Conservation (phyloP, 2,329 filamentous ascomycete genomes). For the Fusarium torreyae region DNA sequence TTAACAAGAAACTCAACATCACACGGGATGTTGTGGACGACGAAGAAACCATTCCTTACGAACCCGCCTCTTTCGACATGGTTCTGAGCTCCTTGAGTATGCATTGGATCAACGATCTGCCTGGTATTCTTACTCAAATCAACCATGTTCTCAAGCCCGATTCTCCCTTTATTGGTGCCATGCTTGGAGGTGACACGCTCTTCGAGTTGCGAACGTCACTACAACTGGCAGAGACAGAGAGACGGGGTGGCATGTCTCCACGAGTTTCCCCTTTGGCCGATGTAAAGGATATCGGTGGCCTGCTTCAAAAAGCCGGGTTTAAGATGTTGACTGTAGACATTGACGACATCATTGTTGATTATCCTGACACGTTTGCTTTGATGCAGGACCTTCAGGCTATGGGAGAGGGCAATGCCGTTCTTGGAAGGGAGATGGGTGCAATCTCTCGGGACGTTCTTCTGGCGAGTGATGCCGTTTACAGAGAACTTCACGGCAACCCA, state of each 20-base stretch:
- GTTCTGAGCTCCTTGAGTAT: constrained; percentile 90
- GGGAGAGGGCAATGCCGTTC: constrained; percentile 92
- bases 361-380: constrained; percentile 88
- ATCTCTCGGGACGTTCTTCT: constrained; percentile 87
- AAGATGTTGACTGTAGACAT: constrained; percentile 97
- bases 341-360: constrained; percentile 97
- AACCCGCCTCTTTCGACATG: constrained; percentile 84
- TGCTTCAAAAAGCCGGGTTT: constrained; percentile 90
- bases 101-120: constrained; percentile 98
- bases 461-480: constrained; percentile 91
- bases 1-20: constrained; percentile 81
- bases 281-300: constrained; percentile 89
- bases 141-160: constrained; percentile 92
- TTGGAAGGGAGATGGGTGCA: constrained; percentile 85
- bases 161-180: constrained; percentile 91
- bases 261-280: constrained; percentile 94
- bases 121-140: constrained; percentile 85
- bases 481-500: constrained; percentile 86
- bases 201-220: constrained; percentile 94
- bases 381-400: constrained; percentile 97
- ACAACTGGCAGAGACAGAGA: constrained; percentile 91
- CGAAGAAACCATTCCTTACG: constrained; percentile 83
- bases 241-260: constrained; percentile 90
- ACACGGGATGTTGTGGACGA: constrained; percentile 81
- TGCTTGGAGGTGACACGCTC: constrained; percentile 95